These are phyloP conservation scores for Annona cherimola DNA, from an alignment of 164 flowering plant genomes.

Conservation along the genomic window DNA sequence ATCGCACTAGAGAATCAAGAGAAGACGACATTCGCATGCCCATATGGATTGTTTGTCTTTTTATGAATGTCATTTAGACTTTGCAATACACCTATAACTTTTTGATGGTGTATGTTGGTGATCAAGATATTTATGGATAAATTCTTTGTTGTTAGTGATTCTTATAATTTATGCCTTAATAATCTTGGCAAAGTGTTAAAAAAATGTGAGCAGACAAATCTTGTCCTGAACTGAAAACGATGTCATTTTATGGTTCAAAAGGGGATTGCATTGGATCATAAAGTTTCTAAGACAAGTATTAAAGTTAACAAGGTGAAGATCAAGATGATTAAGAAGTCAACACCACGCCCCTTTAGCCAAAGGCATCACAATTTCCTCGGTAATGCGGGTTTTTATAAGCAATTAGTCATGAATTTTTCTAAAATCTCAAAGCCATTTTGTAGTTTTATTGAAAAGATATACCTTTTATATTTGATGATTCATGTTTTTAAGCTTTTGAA, in stretches of 20 bases:
- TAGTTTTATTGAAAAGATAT: neutral
- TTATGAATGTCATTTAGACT: neutral
- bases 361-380: neutral
- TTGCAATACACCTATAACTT: neutral
- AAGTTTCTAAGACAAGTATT: too few relatives aligned
- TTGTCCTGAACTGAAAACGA: neutral
- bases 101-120: too few relatives aligned
- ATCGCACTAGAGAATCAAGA: neutral
- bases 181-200: neutral
- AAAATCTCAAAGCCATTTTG: neutral
- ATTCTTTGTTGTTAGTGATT: neutral
- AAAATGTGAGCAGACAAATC: neutral
- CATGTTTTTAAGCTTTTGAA: neutral
- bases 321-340: neutral
- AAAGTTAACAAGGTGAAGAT: neutral
- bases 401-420: neutral
- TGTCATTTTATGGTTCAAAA: too few relatives aligned
- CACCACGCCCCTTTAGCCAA: neutral
- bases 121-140: slow-evolving; percentile 1
- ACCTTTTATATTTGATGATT: neutral
- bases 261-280: too few relatives aligned
- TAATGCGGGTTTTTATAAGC: neutral
- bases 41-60: slow-evolving; percentile 1
- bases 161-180: neutral
- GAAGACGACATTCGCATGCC: neutral